Percentiles rank a stretch among this genome's conserved stretches.
These are phyloP conservation scores for Podila epicladia DNA, from an alignment of 192 early-diverging fungal species.

Conservation along the genomic window DNA sequence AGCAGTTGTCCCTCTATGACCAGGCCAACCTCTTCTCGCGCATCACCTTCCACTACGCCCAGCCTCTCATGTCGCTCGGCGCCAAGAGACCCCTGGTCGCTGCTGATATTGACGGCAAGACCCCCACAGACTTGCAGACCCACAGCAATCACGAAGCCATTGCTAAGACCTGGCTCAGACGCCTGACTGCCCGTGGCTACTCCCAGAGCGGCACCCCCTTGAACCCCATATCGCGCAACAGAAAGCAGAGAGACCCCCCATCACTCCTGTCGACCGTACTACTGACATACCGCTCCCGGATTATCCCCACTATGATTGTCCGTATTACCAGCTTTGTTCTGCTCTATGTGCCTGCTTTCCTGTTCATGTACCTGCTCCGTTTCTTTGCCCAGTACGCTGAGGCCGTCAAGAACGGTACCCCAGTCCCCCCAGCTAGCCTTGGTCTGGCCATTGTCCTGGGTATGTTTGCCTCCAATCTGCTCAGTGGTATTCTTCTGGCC, in stretches of 20 bases:
- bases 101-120: conserved; percentile 64
- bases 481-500: conserved; percentile 24
- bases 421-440: conserved; percentile 9
- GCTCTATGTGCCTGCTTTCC: conserved; percentile 17
- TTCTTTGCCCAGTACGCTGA: conserved; percentile 41
- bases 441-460: conserved; percentile 26
- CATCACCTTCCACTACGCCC: conserved; percentile 87
- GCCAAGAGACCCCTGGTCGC: conserved; percentile 70
- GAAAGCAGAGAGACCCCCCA: conserved; percentile 2
- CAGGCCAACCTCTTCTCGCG: conserved; percentile 83
- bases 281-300: conserved; percentile 10
- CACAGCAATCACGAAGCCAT: conserved; percentile 20
- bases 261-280: conserved; percentile 23
- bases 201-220: not conserved
- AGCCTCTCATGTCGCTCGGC: conserved; percentile 81
- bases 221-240: not conserved
- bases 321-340: conserved; percentile 24
- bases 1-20: conserved; percentile 18
- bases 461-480: conserved; percentile 30
- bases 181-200: not conserved
- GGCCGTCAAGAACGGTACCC: conserved; percentile 25
- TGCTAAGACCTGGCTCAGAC: conserved; percentile 12
- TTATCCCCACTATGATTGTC: conserved; percentile 15
- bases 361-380: conserved; percentile 27
- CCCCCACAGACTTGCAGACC: conserved; percentile 6